phyloP scores from a whole-genome alignment of 345 rosid species.

The Ricinus communis region DNA sequence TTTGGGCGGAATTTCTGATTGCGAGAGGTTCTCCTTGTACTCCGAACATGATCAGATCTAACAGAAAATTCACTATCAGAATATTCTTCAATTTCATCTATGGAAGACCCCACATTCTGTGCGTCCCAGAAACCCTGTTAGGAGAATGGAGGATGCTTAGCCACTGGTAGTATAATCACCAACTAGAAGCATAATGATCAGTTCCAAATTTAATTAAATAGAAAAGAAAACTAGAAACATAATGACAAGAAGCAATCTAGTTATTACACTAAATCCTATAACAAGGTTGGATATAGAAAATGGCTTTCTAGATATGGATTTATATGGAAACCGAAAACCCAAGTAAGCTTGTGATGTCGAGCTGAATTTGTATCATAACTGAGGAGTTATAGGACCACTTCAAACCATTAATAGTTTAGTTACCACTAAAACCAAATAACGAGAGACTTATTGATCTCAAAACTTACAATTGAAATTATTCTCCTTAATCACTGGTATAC shows the following conservation, averaged over 20 bases:
- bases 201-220: no score
- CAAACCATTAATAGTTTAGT: no score
- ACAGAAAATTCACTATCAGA: conserved; percentile 41
- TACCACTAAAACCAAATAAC: no score
- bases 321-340: not conserved
- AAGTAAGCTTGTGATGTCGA: no score
- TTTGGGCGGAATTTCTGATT: conserved; percentile 32
- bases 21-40: conserved; percentile 24
- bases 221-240: not conserved
- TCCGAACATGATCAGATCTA: conserved; percentile 21
- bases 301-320: not conserved
- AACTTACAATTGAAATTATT: not conserved
- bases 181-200: not conserved
- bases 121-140: conserved; percentile 75
- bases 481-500: not conserved
- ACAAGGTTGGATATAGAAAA: no score
- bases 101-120: conserved; percentile 32
- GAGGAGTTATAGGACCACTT: not conserved
- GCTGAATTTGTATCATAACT: not conserved
- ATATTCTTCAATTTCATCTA: conserved; percentile 42
- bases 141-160: conserved; percentile 3
- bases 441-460: not conserved
- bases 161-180: not conserved
- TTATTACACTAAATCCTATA: not conserved
- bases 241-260: not conserved